phyloP scores from a whole-genome alignment of 2,329 filamentous ascomycete genomes.

The Beauveria scarabaeidicola region DNA sequence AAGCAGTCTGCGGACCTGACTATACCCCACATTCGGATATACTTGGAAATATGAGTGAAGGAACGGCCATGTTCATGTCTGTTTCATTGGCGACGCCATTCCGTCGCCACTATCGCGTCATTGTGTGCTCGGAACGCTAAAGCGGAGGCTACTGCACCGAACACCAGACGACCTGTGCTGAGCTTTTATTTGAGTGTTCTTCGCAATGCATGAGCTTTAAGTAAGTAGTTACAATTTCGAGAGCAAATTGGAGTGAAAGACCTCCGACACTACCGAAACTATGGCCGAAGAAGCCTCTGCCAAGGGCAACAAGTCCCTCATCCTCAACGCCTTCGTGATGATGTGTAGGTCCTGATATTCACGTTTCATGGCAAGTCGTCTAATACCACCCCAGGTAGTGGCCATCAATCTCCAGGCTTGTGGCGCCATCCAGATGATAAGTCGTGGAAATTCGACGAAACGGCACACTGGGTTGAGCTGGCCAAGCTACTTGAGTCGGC shows the following conservation, averaged over 20 bases:
- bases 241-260: not conserved
- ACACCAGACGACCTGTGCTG: not conserved
- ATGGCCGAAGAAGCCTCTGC: not conserved
- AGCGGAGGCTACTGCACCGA: not conserved
- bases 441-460: conserved; percentile 51
- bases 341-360: conserved; percentile 16
- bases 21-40: not conserved
- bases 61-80: not conserved
- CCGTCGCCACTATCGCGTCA: conserved; percentile 7
- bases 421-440: conserved; percentile 58
- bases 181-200: not conserved
- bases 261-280: not conserved
- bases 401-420: conserved; percentile 37
- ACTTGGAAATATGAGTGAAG: not conserved
- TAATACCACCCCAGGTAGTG: conserved; percentile 16
- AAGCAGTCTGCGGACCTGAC: not conserved
- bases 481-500: conserved; percentile 34
- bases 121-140: not conserved
- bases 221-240: not conserved
- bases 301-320: conserved; percentile 22
- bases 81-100: not conserved
- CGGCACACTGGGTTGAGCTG: conserved; percentile 52
- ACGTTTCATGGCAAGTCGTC: not conserved
- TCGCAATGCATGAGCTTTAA: no score
- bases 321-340: conserved; percentile 35